Base-by-base conservation (phyloP, 371 early-diverging fungal species). In the Rhizopus delemar region DNA sequence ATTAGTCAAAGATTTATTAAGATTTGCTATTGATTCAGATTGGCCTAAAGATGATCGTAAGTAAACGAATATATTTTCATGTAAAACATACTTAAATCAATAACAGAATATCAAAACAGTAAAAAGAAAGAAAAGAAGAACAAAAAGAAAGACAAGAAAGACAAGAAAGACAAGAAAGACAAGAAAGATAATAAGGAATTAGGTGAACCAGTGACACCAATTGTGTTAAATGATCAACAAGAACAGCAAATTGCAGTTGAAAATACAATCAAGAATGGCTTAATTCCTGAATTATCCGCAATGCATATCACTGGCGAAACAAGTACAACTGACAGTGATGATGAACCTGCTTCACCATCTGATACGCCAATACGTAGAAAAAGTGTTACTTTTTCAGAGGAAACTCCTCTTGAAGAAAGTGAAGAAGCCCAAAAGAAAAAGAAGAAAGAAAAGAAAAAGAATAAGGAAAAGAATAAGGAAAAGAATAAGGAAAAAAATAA, bases 1-100 rank as follows among this genome's bases (percentile, higher is more conserved):
- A 13, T 29, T 79, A 39, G 80, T 79, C 22, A 76, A 74, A 57
- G 80, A 79, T 49, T 51, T 79, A 8, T 57, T 76, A 55, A 65
- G 72, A 8, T 51, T 51, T 8, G 69, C 70, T n/a, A 66, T 63
- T 35, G 53, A 53, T 46, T 52, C 63, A 9, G 29, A 53, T 12
- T 62, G 64, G 64, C 12, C 29, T 8, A 22, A 34, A 46, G 50
- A 28, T 45, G 29, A 41, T 46, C 22, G 48, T 48, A 48, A 9
- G 48, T 22, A 22, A 22, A 22, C 22, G 22, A 22, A 22, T 22
- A 6, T 43, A 3, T 43, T 43, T n/a, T 43, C n/a, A n/a, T 43
- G 8, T 6, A 15, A 43, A n/a, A 5, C 6, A 13, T 43, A 15
- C 15, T 15, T n/a, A 12, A 12, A 38, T 15, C n/a, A 5, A 36